phyloP scores from a whole-genome alignment of 2,329 filamentous ascomycete species.

The Cytospora piceicola region DNA sequence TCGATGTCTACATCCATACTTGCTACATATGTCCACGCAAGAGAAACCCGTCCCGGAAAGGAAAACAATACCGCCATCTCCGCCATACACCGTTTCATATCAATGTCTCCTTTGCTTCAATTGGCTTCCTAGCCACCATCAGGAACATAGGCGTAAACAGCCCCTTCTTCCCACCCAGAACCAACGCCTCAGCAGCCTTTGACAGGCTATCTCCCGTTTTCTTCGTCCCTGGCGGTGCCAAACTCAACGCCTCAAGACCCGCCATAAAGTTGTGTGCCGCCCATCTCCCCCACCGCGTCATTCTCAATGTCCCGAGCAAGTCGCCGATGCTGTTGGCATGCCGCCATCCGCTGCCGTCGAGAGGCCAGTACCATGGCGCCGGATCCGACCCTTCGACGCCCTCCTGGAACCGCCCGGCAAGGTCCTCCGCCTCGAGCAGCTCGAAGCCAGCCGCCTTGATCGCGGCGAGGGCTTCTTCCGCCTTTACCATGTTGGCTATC shows the following conservation, averaged over 20 bases:
- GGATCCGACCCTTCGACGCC: slow-evolving; percentile 45
- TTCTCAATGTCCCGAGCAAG: slow-evolving; percentile 46
- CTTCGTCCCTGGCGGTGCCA: slow-evolving; percentile 71
- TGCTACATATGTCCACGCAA: too few relatives aligned
- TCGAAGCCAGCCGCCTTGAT: slow-evolving; percentile 73
- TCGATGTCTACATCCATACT: too few relatives aligned
- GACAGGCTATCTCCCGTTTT: slow-evolving; percentile 77
- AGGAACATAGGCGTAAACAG: slow-evolving; percentile 30
- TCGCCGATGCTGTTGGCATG: slow-evolving; percentile 28
- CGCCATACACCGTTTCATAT: background rate
- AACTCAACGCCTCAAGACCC: slow-evolving; percentile 62
- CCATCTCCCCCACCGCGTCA: slow-evolving; percentile 71
- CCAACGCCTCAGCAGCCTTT: slow-evolving; percentile 47
- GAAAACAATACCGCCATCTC: too few relatives aligned
- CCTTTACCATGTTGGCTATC: slow-evolving; percentile 77
- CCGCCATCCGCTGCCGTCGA: slow-evolving; percentile 28
- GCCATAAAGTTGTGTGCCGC: slow-evolving; percentile 69
- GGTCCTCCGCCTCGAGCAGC: slow-evolving; percentile 68
- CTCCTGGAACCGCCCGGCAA: slow-evolving; percentile 59
- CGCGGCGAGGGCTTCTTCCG: slow-evolving; percentile 66
- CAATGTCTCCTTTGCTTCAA: background rate
- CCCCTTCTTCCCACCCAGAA: slow-evolving; percentile 26
- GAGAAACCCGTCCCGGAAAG: too few relatives aligned
- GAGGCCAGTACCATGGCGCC: slow-evolving; percentile 69
- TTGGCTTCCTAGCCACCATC: slow-evolving; percentile 28